phyloP scores from a whole-genome alignment of 352 stramenopile genomes.

The Phytophthora boehmeriae region DNA sequence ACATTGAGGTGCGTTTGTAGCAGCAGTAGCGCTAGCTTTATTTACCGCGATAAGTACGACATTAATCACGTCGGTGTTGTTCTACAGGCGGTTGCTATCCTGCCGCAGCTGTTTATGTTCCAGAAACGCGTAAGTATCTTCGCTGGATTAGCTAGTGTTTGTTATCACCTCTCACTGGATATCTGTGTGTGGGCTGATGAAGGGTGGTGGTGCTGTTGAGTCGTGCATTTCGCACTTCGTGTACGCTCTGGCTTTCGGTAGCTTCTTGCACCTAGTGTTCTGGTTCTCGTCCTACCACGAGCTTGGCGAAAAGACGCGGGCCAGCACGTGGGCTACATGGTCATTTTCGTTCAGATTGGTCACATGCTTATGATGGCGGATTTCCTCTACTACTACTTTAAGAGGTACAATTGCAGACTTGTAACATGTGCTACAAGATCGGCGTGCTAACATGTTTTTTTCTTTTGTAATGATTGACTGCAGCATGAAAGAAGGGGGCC shows the following conservation, averaged over 20 bases:
- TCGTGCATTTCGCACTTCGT: constrained; percentile 97
- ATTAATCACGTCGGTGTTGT: constrained; percentile 3
- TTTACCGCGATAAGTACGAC: background rate
- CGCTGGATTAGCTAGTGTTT: background rate
- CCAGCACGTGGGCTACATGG: constrained; percentile 93
- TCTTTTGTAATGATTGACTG: background rate
- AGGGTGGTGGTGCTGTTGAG: constrained; percentile 94
- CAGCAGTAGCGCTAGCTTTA: too few species aligned
- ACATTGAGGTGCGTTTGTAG: constrained; percentile 73
- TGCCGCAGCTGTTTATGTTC: constrained; percentile 99
- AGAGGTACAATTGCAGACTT: constrained; percentile 56
- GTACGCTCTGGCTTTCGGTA: constrained; percentile 94
- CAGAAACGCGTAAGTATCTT: constrained; percentile 90
- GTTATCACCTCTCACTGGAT: constrained; percentile 4
- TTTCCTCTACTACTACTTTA: constrained; percentile 99
- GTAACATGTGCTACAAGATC: background rate
- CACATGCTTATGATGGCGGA: constrained; percentile 99
- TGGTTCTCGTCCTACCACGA: constrained; percentile 99
- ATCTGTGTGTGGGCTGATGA: constrained; percentile 2
- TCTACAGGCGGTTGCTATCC: constrained; percentile 86
- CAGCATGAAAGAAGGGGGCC: constrained; percentile 88
- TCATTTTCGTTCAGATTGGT: constrained; percentile 97
- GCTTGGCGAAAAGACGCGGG: constrained; percentile 93
- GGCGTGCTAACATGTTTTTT: constrained; percentile 1
- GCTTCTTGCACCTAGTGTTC: constrained; percentile 97